Conservation (phyloP, 2,329 filamentous ascomycete genomes). For the Sporothrix mexicana region DNA sequence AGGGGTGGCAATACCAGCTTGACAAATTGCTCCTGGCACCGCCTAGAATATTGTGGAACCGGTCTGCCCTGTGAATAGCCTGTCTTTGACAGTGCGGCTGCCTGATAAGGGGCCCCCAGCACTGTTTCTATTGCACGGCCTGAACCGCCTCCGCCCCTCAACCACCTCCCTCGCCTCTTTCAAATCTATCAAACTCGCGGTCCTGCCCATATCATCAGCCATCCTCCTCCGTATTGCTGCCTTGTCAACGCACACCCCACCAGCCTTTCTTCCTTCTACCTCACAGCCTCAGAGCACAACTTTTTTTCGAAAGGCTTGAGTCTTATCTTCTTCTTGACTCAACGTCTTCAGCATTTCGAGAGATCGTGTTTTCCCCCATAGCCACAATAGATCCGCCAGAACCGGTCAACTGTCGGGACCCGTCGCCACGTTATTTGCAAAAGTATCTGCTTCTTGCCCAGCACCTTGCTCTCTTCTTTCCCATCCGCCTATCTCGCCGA, state of each 20-base stretch:
- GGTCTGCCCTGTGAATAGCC: conserved; percentile 11
- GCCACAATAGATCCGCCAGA: neutral
- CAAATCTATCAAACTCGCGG: conserved; percentile 23
- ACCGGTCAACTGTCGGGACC: neutral
- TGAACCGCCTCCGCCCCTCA: conserved; percentile 5
- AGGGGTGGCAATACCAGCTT: neutral
- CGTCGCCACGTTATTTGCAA: neutral
- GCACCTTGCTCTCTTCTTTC: neutral
- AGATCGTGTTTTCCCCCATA: neutral
- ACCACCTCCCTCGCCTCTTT: conserved; percentile 22
- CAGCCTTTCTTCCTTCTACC: neutral
- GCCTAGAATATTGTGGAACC: conserved; percentile 6
- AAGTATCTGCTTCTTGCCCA: neutral
- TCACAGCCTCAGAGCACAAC: too few species aligned
- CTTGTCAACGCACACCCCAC: conserved; percentile 11
- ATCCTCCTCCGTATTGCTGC: conserved; percentile 6
- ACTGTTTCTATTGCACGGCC: conserved; percentile 1
- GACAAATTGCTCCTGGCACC: conserved; percentile 18
- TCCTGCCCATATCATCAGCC: conserved; percentile 15
- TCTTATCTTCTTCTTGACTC: neutral
- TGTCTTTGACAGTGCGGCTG: conserved; percentile 12
- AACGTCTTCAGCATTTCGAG: neutral
- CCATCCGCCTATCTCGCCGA: neutral
- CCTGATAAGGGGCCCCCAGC: neutral
- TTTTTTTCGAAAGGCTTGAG: neutral